Percentiles rank a stretch among this genome's conserved stretches.
These are phyloP conservation scores for Leishmania amazonensis DNA, from an alignment of 208 protist genomes.

Conservation along the genomic window DNA sequence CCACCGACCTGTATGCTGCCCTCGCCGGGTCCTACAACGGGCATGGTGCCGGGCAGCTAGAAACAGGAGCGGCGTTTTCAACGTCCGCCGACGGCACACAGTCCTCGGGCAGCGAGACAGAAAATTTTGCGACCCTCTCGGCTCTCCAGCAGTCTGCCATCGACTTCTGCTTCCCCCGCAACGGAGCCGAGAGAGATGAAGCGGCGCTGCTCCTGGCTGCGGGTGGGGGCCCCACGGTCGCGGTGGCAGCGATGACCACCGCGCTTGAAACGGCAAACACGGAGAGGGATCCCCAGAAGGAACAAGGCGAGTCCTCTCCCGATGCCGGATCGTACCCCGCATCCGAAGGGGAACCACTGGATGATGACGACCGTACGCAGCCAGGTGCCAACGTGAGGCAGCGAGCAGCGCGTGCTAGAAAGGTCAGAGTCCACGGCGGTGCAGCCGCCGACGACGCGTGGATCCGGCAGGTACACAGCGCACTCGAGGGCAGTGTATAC, in stretches of 20 bases:
- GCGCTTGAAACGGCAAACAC: neutral
- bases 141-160: slow-evolving; percentile 26
- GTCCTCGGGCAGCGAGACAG: neutral
- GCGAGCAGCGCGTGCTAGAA: neutral
- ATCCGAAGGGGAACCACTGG: neutral
- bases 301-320: no score
- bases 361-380: no score
- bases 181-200: neutral
- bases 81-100: neutral
- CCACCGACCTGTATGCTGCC: slow-evolving; percentile 12
- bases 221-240: neutral
- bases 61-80: no score
- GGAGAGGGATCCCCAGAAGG: neutral
- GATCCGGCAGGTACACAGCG: neutral
- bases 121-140: slow-evolving; percentile 4
- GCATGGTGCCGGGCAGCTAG: neutral
- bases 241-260: no score
- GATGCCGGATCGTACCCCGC: neutral
- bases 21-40: neutral
- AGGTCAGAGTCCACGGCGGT: neutral
- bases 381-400: neutral
- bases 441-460: neutral
- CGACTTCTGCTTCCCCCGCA: slow-evolving; percentile 26
- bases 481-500: slow-evolving; percentile 14
- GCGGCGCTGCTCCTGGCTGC: neutral